phyloP scores from a whole-genome alignment of 1,139 yeast species.

The Lodderomyces parapsilosis region DNA sequence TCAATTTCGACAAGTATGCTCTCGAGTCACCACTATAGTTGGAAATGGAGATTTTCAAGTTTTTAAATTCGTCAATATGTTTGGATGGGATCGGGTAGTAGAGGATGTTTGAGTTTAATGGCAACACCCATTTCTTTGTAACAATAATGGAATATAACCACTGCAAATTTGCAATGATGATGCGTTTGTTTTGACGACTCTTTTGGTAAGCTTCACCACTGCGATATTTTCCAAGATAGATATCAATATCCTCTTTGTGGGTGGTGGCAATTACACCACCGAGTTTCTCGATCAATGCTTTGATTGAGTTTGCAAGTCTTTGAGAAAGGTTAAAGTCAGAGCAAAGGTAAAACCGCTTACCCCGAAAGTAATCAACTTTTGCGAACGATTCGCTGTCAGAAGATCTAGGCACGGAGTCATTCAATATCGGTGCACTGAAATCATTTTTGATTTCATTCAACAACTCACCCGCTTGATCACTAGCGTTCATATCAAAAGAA shows the following conservation, averaged over 20 bases:
- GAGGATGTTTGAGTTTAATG: slow-evolving; percentile 53
- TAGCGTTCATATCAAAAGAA: slow-evolving; percentile 5
- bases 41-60: slow-evolving; percentile 62
- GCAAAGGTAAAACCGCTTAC: slow-evolving; percentile 29
- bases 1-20: slow-evolving; percentile 62
- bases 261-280: slow-evolving; percentile 30
- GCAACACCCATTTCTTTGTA: slow-evolving; percentile 55
- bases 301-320: slow-evolving; percentile 25
- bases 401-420: slow-evolving; percentile 12
- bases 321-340: slow-evolving; percentile 36
- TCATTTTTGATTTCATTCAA: slow-evolving; percentile 2
- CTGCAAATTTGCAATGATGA: slow-evolving; percentile 61
- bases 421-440: slow-evolving; percentile 10
- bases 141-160: slow-evolving; percentile 75
- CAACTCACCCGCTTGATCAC: slow-evolving; percentile 7
- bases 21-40: slow-evolving; percentile 87
- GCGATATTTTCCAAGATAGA: slow-evolving; percentile 67
- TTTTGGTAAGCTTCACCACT: slow-evolving; percentile 49
- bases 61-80: slow-evolving; percentile 53
- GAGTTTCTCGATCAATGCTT: slow-evolving; percentile 26
- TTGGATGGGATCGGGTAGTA: slow-evolving; percentile 68
- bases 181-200: slow-evolving; percentile 22
- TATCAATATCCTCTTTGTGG: slow-evolving; percentile 38
- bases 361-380: slow-evolving; percentile 17
- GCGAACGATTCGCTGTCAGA: slow-evolving; percentile 2